Conservation (phyloP, 148 eudicot genomes). For the Drosera capensis region DNA sequence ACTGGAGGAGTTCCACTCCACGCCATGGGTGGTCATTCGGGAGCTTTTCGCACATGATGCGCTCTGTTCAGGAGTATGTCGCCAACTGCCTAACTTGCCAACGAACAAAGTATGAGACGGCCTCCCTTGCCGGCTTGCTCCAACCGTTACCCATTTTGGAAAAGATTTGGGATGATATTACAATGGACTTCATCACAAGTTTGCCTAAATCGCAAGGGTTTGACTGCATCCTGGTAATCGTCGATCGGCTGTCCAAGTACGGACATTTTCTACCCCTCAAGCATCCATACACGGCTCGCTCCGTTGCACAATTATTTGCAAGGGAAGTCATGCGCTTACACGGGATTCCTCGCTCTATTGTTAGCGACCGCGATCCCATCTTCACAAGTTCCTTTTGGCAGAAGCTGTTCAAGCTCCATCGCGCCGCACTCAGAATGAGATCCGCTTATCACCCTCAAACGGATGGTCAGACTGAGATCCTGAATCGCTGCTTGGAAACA, state of each 20-base stretch:
- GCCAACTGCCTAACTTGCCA: background rate
- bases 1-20: background rate
- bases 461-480: too few species aligned
- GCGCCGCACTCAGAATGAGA: background rate
- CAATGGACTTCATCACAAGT: background rate
- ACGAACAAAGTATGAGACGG: background rate
- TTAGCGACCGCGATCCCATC: too few species aligned
- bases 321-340: too few species aligned
- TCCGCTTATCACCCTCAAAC: background rate
- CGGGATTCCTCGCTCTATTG: too few species aligned
- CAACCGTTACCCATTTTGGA: conserved; percentile 17
- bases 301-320: background rate
- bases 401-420: background rate
- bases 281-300: background rate
- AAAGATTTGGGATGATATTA: too few species aligned
- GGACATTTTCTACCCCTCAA: too few species aligned
- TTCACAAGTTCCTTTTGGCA: background rate
- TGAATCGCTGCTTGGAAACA: background rate
- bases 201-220: too few species aligned
- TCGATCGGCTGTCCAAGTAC: background rate
- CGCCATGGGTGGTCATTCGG: background rate
- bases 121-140: background rate
- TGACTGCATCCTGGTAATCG: too few species aligned
- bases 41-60: background rate
- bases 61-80: background rate